These are phyloP conservation scores for Hydnomerulius pinastri DNA, from an alignment of 768 basidiomycete species.

Conservation along the genomic window DNA sequence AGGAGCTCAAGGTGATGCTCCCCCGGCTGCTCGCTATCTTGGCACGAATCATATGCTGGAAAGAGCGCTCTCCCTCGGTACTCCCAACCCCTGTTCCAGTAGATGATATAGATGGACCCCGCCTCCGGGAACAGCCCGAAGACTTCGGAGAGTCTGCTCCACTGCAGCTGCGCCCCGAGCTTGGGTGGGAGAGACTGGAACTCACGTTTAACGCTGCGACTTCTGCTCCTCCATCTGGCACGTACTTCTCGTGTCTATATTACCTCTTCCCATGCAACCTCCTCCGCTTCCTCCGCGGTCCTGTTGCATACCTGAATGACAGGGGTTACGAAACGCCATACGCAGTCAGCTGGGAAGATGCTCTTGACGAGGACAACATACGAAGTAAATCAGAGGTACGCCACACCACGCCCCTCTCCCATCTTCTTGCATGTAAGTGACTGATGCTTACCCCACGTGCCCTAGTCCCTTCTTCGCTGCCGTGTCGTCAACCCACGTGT, in stretches of 20 bases:
- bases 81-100: slow-evolving; percentile 33
- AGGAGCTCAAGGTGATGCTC: slow-evolving; percentile 57
- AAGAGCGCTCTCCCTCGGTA: slow-evolving; percentile 45
- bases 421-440: background rate
- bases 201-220: slow-evolving; percentile 56
- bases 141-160: slow-evolving; percentile 38
- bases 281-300: slow-evolving; percentile 73
- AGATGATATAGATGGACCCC: slow-evolving; percentile 31
- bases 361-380: slow-evolving; percentile 68
- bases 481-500: slow-evolving; percentile 76
- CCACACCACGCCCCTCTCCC: background rate
- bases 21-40: slow-evolving; percentile 69
- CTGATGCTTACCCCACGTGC: slow-evolving; percentile 3
- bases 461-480: slow-evolving; percentile 65
- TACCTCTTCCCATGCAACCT: slow-evolving; percentile 92
- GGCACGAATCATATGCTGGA: slow-evolving; percentile 77
- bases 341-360: slow-evolving; percentile 68
- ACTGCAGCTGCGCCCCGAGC: slow-evolving; percentile 50
- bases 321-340: slow-evolving; percentile 58
- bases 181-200: slow-evolving; percentile 72
- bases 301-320: slow-evolving; percentile 61
- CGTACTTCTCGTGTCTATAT: slow-evolving; percentile 79
- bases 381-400: slow-evolving; percentile 72
- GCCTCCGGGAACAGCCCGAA: slow-evolving; percentile 7
- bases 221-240: slow-evolving; percentile 58